Percentiles rank a stretch among this genome's conserved stretches.
Conservation (phyloP, 23 red algal species). For the Chondrus crispus region DNA sequence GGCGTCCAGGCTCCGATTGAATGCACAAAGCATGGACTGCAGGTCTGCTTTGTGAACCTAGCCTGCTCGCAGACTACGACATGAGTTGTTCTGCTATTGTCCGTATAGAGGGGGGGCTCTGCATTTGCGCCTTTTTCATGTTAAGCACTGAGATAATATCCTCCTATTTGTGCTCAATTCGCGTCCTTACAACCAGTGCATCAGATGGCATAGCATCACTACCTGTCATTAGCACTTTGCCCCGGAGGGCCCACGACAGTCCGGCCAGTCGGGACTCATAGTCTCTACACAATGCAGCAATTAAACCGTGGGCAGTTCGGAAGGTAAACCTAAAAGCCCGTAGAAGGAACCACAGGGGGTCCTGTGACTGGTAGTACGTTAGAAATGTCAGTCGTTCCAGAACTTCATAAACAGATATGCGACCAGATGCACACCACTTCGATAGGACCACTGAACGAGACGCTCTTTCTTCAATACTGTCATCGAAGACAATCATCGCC, state of each 20-base stretch:
- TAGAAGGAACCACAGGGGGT: background rate
- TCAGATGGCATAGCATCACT: background rate
- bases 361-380: background rate
- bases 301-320: background rate
- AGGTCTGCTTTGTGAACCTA: background rate
- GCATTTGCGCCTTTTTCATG: no score
- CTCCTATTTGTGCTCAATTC: background rate
- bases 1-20: background rate
- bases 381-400: background rate
- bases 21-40: background rate
- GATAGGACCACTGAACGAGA: no score
- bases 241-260: background rate
- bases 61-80: background rate
- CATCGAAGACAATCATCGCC: background rate
- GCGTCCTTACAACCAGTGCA: background rate
- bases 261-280: background rate
- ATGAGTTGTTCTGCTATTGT: background rate
- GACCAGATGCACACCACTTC: no score
- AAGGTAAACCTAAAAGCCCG: background rate
- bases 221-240: background rate
- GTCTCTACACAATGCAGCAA: background rate
- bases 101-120: background rate
- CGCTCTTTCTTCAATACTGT: no score
- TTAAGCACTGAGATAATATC: no score
- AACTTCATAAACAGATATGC: background rate